A percentile compares a stretch with the other conserved stretches of the same genome.
phyloP scores from a whole-genome alignment of 495 filamentous ascomycete genomes.

The Hypoxylon fuscum region DNA sequence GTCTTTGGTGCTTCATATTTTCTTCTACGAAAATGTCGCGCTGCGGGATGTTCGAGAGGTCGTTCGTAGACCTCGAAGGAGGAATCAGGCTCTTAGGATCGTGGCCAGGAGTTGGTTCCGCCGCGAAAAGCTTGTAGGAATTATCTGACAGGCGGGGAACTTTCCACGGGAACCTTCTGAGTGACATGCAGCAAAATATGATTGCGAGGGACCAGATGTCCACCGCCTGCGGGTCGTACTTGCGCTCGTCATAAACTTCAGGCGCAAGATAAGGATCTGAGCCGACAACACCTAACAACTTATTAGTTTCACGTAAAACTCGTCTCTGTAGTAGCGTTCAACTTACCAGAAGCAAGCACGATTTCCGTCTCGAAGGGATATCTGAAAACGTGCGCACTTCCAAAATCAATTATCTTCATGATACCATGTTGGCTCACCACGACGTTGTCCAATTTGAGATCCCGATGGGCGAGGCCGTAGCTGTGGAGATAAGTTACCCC shows the following conservation, averaged over 20 bases:
- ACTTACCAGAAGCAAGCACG: constrained; percentile 85
- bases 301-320: constrained; percentile 18
- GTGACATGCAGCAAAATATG: constrained; percentile 98
- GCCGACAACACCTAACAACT: constrained; percentile 84
- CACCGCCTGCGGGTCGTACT: constrained; percentile 92
- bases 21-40: constrained; percentile 51
- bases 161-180: constrained; percentile 97
- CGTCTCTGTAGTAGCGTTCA: background rate
- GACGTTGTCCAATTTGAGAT: constrained; percentile 98
- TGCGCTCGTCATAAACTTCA: constrained; percentile 93
- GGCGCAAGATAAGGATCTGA: constrained; percentile 98
- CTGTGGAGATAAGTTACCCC: constrained; percentile 98
- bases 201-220: constrained; percentile 99
- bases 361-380: constrained; percentile 97
- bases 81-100: constrained; percentile 57
- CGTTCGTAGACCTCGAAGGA: constrained; percentile 50
- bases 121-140: constrained; percentile 91
- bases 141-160: constrained; percentile 90
- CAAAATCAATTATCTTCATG: constrained; percentile 99
- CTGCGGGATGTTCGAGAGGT: constrained; percentile 46
- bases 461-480: constrained; percentile 94
- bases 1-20: constrained; percentile 28
- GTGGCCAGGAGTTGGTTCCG: constrained; percentile 69
- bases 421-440: constrained; percentile 98
- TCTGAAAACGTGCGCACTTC: constrained; percentile 93